Conservation (phyloP, 805 yeast genomes). For the Torulaspora indica region DNA sequence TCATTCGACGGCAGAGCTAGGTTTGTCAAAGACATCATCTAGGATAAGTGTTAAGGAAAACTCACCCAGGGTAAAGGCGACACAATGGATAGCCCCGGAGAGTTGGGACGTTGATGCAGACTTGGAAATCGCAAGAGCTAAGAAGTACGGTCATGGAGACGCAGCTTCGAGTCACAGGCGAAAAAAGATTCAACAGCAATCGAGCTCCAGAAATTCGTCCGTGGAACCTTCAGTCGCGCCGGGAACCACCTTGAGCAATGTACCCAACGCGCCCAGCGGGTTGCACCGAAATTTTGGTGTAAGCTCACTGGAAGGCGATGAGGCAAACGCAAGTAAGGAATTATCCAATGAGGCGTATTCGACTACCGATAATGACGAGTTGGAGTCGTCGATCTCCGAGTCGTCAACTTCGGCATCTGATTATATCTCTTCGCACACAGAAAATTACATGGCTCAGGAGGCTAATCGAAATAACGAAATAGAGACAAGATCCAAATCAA, state of each 20-base stretch:
- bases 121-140: constrained; percentile 19
- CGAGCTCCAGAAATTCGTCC: constrained; percentile 1
- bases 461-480: background rate
- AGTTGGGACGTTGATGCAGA: constrained; percentile 52
- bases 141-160: constrained; percentile 9
- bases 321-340: background rate
- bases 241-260: background rate
- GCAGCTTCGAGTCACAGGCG: constrained; percentile 6
- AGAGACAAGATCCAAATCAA: background rate
- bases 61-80: constrained; percentile 3
- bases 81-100: constrained; percentile 53
- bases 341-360: constrained; percentile 6
- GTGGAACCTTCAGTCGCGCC: constrained; percentile 1
- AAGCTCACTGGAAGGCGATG: background rate
- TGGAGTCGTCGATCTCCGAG: background rate
- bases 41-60: background rate
- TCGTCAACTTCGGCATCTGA: constrained; percentile 4
- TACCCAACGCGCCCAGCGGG: constrained; percentile 1
- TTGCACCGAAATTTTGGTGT: background rate
- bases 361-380: constrained; percentile 1
- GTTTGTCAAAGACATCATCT: background rate
- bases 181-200: constrained; percentile 3
- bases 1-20: constrained; percentile 2
- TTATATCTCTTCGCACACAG: constrained; percentile 5
- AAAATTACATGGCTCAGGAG: background rate